Base-by-base conservation (phyloP, 345 rosid species). In the Hibiscus tridactylites region DNA sequence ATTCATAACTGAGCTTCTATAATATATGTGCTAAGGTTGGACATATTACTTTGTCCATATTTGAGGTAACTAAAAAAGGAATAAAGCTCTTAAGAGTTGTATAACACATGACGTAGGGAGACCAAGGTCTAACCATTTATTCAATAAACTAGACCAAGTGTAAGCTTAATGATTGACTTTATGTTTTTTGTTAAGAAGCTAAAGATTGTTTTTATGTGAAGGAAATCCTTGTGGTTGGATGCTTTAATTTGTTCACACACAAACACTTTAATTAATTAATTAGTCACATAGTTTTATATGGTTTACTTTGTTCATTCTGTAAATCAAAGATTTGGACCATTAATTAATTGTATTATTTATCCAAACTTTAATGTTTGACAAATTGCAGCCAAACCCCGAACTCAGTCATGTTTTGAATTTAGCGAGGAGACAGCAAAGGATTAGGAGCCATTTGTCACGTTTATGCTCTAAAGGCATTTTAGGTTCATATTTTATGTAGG, bases 401-500 rank as follows among this genome's bases (percentile, higher is more conserved):
- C 5, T 57, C 17, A 21, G 24, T 63, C 66, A 24, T 3, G 10
- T 33, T 21, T 57, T 57, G 15, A 60, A 29, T 58, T 76, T 76
- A 70, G 53, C 52, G 16, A 71, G 77, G 63, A 24, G 60, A 49
- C 56, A 50, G 56, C 56, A 50, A 44, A 50, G 74, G 58, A 66
- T 57, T 24, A 57, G 15, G 39, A 56, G 79, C 76, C 81, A 81
- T 73, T 75, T 77, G 83, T 75, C 81, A 31, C 70, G 26, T 42
- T 76, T 31, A 19, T 50, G 71, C 15, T 68, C 29, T 3, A 16
- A 50, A 16, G n/a, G 56, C 17, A 1, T 5, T 50, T 50, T 50
- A 15, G 56, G 56, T 6, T 50, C 56, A 50, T 50, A 50, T 50
- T 50, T 50, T 50, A 50, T 50, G 15, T 50, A 50, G 19, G 19